Evolutionary conservation across 352 stramenopile species (phyloP).

Genomic region (Pythium aphanidermatum): DNA sequence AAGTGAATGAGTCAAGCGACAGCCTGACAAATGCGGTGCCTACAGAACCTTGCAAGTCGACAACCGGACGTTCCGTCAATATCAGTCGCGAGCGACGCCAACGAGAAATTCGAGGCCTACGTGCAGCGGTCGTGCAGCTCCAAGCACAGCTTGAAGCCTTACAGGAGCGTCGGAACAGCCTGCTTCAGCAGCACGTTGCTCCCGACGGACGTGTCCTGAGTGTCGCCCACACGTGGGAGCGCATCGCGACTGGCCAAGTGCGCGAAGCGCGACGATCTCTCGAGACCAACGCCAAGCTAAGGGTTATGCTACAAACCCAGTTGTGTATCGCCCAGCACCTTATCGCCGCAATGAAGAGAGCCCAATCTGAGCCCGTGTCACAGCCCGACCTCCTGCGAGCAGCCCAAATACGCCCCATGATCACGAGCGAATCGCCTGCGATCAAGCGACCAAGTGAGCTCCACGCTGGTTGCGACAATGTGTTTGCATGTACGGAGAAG

Average conservation of each 20-base stretch:
- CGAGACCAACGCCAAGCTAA: constrained; percentile 10
- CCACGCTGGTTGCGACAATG: no score
- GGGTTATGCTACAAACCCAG: constrained; percentile 5
- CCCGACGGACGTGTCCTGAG: not conserved
- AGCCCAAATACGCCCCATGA: no score
- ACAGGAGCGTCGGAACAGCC: constrained; percentile 3
- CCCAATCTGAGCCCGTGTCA: no score
- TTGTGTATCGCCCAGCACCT: constrained; percentile 6
- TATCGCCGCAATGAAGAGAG: not conserved
- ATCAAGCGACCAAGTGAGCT: no score
- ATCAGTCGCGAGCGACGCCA: constrained; percentile 14
- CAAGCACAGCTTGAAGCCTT: constrained; percentile 13
- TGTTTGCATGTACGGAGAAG: no score
- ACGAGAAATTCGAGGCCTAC: constrained; percentile 17
- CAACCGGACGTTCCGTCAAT: no score
- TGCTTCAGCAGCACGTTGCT: constrained; percentile 1
- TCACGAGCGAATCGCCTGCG: no score
- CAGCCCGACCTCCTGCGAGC: no score
- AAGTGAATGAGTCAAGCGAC: no score
- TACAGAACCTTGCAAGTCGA: no score
- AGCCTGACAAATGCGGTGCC: no score
- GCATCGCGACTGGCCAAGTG: constrained; percentile 13
- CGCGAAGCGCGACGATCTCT: constrained; percentile 1
- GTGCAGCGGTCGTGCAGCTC: constrained; percentile 13
- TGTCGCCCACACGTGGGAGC: constrained; percentile 10